phyloP scores from a whole-genome alignment of 2,329 filamentous ascomycete species.

The Plenodomus biglobosus region DNA sequence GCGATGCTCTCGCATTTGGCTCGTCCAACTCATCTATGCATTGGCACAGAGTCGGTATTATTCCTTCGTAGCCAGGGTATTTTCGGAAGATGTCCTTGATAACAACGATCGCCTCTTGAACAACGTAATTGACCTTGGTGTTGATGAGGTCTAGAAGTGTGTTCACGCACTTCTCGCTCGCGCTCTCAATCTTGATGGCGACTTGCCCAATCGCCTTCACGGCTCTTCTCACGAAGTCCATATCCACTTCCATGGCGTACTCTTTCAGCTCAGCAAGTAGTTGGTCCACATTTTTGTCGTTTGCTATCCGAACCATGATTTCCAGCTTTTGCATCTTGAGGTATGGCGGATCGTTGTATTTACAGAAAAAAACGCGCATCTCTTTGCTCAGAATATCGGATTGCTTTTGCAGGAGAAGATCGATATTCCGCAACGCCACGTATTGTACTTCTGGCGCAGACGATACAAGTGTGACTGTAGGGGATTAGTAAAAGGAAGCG shows the following conservation, averaged over 20 bases:
- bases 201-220: conserved; percentile 97
- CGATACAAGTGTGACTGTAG: conserved; percentile 84
- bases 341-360: conserved; percentile 98
- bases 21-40: conserved; percentile 97
- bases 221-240: conserved; percentile 95
- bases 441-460: conserved; percentile 98
- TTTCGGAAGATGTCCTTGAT: conserved; percentile 98
- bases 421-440: conserved; percentile 93
- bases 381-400: conserved; percentile 97
- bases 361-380: conserved; percentile 98
- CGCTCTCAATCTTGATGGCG: conserved; percentile 95
- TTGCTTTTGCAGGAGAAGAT: conserved; percentile 91
- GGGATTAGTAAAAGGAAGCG: conserved; percentile 24
- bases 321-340: conserved; percentile 97
- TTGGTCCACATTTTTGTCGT: conserved; percentile 94
- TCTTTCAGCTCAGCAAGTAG: conserved; percentile 92
- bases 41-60: conserved; percentile 93
- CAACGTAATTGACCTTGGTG: conserved; percentile 98
- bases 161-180: conserved; percentile 94
- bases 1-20: conserved; percentile 80
- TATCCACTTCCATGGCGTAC: conserved; percentile 96
- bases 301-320: conserved; percentile 99
- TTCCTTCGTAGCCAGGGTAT: conserved; percentile 96
- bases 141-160: conserved; percentile 91
- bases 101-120: conserved; percentile 97